Evolutionary conservation across 495 filamentous ascomycete genomes (phyloP), one percentile per base, ranked within the genome.

Genomic region (Zalerion maritima): DNA sequence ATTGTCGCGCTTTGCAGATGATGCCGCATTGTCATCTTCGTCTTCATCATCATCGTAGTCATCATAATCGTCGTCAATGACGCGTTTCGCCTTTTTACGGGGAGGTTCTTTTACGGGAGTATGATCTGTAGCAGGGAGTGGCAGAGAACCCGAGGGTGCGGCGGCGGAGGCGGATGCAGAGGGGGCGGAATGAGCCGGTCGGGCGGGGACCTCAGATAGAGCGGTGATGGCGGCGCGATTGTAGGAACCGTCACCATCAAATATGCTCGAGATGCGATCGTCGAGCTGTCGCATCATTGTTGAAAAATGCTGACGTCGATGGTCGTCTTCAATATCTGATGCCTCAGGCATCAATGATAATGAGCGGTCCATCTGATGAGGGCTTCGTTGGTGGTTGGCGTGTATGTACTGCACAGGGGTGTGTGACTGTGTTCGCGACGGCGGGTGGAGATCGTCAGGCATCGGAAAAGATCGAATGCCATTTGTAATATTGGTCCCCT

Each of bases 11-110:
- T 49, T 80, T 83, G 17, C 62, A 56, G 42, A 78, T 76, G 20
- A 73, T 15, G 63, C 50, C 28, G 54, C 73, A 18, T 76, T 72
- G 2, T 75, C 71, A 4, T 69, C 66, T 0, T 75, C 65, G 11
- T 73, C 72, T 3, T 81, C 77, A 24, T 91, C 81, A 31, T 89
- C 83, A 26, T 92, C 82, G 35, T 93, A 81, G 26, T 80, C 81
- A 42, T 83, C 82, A 51, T 80, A 73, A 33, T 77, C 78, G 36
- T 84, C 78, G 42, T 83, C 75, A 41, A 71, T 68, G 45, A 64
- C 54, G 42, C 67, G 59, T 43, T 62, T 67, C 6, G 57, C 58
- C 32, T 54, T 47, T 39, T 65, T 65, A 26, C 50, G 46, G 30
- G 61, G 59, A 32, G 57, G 61, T 36, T 65, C 61, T 32, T 58